Conservation (phyloP, 345 rosid genomes). For the Eutrema yunnanense region DNA sequence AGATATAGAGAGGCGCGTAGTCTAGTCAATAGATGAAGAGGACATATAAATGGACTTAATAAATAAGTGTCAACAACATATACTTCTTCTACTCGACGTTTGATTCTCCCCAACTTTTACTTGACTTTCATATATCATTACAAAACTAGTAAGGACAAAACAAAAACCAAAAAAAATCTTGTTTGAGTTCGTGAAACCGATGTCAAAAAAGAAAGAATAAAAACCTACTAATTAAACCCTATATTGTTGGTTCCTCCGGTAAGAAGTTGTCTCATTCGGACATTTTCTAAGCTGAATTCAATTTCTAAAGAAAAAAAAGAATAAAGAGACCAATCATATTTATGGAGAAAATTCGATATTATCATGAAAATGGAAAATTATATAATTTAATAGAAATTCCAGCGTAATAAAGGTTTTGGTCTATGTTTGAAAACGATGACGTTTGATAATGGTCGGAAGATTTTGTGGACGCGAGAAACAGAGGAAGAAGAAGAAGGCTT, state of each 20-base stretch:
- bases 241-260: background rate
- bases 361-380: background rate
- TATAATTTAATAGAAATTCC: background rate
- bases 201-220: background rate
- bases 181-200: background rate
- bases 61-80: background rate
- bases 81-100: background rate
- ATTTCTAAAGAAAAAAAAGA: background rate
- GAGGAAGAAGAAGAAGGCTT: conserved; percentile 30
- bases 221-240: background rate
- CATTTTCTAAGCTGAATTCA: background rate
- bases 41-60: background rate
- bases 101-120: background rate
- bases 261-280: background rate
- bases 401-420: background rate
- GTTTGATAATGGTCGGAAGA: background rate
- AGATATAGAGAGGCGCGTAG: background rate
- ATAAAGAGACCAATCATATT: background rate
- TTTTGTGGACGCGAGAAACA: background rate
- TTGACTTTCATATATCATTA: background rate
- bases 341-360: background rate
- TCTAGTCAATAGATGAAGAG: background rate
- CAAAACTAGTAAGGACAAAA: background rate
- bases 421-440: background rate
- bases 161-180: background rate